Conservation (phyloP, 129 eudicot species). For the Calendula officinalis region DNA sequence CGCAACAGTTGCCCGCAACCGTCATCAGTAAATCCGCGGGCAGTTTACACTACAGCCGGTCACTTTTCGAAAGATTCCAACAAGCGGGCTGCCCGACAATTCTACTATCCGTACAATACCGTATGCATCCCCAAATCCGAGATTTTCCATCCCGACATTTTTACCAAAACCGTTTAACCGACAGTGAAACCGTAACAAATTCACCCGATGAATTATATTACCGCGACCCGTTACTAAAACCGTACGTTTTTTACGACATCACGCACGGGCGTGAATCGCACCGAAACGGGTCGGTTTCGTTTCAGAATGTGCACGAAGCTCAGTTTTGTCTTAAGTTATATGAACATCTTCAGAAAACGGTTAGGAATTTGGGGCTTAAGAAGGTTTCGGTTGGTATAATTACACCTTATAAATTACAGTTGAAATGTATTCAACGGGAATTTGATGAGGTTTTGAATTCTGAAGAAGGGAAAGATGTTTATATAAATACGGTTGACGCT, state of each 20-base stretch:
- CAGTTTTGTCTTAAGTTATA: conserved; percentile 78
- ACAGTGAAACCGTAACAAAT: conserved; percentile 78
- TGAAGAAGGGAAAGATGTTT: conserved; percentile 82
- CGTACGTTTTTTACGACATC: conserved; percentile 78
- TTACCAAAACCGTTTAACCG: conserved; percentile 89
- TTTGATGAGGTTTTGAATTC: conserved; percentile 71
- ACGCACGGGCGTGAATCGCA: conserved; percentile 95
- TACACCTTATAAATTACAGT: conserved; percentile 89
- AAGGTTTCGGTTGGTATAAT: conserved; percentile 91
- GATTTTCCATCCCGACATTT: conserved; percentile 91
- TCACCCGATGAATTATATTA: conserved; percentile 76
- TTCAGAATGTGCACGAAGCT: conserved; percentile 87
- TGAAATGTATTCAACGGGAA: conserved; percentile 89
- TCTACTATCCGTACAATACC: conserved; percentile 82
- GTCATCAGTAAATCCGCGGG: conserved; percentile 99
- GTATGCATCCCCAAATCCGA: conserved; percentile 96
- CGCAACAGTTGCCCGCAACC: conserved; percentile 98
- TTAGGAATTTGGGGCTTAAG: conserved; percentile 45
- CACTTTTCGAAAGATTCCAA: conserved; percentile 95
- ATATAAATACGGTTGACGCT: conserved; percentile 94
- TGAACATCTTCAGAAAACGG: conserved; percentile 70
- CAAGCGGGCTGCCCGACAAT: conserved; percentile 99
- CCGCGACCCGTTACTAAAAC: conserved; percentile 73
- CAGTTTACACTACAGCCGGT: conserved; percentile 76
- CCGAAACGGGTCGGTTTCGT: conserved; percentile 88